These are phyloP conservation scores for Sporodiniella umbellata DNA, from an alignment of 371 early-diverging fungal species.

Conservation along the genomic window DNA sequence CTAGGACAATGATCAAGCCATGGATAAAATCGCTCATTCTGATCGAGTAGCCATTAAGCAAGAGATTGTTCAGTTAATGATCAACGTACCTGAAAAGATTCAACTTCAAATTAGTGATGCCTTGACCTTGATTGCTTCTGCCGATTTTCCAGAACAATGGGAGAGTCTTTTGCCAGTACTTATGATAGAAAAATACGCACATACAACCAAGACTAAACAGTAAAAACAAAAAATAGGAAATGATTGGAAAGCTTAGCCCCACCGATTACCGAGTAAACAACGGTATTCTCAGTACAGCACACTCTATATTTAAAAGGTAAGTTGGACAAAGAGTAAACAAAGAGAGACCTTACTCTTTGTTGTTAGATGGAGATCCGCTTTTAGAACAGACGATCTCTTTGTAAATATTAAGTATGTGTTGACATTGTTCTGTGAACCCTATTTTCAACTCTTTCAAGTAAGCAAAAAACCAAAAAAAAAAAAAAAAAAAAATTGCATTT, in stretches of 20 bases:
- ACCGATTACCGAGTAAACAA: constrained; percentile 81
- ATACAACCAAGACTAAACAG: neutral
- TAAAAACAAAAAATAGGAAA: constrained; percentile 42
- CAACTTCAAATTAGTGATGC: constrained; percentile 93
- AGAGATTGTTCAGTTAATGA: constrained; percentile 84
- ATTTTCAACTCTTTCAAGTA: constrained; percentile 78
- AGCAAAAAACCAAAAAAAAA: neutral
- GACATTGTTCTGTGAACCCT: constrained; percentile 78
- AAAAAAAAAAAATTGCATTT: neutral
- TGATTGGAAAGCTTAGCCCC: constrained; percentile 73
- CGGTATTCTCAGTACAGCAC: constrained; percentile 90
- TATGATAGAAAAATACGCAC: neutral
- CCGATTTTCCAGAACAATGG: constrained; percentile 93
- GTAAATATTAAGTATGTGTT: constrained; percentile 90
- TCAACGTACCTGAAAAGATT: constrained; percentile 70
- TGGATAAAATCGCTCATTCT: constrained; percentile 52
- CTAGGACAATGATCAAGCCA: constrained; percentile 50
- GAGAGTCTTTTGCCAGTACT: constrained; percentile 70
- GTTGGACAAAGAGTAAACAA: neutral
- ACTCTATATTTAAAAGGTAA: constrained; percentile 90
- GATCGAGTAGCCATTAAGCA: constrained; percentile 84
- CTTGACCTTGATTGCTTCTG: constrained; percentile 84
- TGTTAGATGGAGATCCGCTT: constrained; percentile 82
- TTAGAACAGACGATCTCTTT: constrained; percentile 77
- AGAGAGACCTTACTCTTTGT: neutral